These are phyloP conservation scores for Collybiopsis confluens DNA, from an alignment of 768 basidiomycete genomes.

Conservation along the genomic window DNA sequence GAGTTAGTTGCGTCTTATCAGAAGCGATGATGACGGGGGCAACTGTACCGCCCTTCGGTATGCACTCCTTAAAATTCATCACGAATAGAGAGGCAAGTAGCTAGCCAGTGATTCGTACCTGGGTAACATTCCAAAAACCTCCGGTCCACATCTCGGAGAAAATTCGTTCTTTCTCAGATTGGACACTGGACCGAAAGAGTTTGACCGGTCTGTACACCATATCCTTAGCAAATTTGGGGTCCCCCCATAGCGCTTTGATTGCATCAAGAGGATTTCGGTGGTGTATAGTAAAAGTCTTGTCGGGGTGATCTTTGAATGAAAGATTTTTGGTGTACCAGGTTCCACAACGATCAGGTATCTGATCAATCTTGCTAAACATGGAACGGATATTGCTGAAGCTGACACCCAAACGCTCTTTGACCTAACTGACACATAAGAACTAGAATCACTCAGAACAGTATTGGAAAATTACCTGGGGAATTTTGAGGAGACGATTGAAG, in stretches of 20 bases:
- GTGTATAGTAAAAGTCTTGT: neutral
- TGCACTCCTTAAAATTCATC: neutral
- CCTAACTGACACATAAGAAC: too few relatives aligned
- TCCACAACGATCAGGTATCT: neutral
- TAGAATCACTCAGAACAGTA: too few relatives aligned
- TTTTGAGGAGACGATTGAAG: too few relatives aligned
- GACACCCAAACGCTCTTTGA: neutral
- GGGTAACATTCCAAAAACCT: constrained; percentile 9
- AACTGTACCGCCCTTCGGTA: neutral
- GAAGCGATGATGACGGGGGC: constrained; percentile 6
- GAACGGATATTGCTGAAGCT: neutral
- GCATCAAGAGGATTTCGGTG: constrained; percentile 11
- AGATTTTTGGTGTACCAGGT: constrained; percentile 10
- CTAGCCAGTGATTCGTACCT: neutral
- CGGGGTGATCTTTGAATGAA: neutral
- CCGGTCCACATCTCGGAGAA: constrained; percentile 16
- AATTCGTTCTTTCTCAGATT: neutral
- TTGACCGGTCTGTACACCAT: neutral
- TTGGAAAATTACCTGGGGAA: too few relatives aligned
- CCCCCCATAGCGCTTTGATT: constrained; percentile 7
- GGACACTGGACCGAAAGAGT: neutral
- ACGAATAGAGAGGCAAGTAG: neutral
- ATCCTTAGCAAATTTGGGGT: constrained; percentile 11
- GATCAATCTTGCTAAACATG: neutral
- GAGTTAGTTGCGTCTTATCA: constrained; percentile 28